Base-by-base conservation (phyloP, 2,329 filamentous ascomycete genomes). In the Colletotrichum horii region DNA sequence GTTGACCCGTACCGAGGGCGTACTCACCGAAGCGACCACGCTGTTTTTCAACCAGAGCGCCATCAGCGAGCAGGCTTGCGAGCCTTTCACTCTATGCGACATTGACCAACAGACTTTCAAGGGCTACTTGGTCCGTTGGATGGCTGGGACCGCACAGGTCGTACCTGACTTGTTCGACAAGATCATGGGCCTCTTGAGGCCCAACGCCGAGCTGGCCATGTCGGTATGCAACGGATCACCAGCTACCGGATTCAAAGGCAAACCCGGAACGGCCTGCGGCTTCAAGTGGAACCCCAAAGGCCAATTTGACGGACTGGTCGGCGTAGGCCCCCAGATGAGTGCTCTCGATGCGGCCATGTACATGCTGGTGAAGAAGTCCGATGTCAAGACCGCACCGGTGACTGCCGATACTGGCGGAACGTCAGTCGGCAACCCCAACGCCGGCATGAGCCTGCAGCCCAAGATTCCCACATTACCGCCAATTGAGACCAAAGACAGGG, bases 41-140 rank as follows among this genome's bases (percentile, higher is more conserved):
- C 88, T 90, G 75, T 95, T 95, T 85, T 88, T 90, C 79, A 84
- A 89, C 79, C 84, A 82, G 78, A 83, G 82, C 69, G 80, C 95
- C 81, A 89, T 94, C 82, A 90, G 88, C 79, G 94, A 96, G 84
- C 87, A 88, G 77, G 89, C 90, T 34, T 96, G 94, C 85, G 94
- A 96, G 85, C 84, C 83, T 9, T 83, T 83, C 73, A 84, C 85
- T 71, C 87, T 86, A 30, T 96, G 94, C 87, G 91, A 95, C 84
- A 88, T 88, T 77, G 94, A 96, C 82, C 93, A 95, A 85, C 89
- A 90, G 80, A 92, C 89, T 64, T 96, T 95, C 91, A 96, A 96
- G 85, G 94, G 93, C 14, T 95, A 95, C 82, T 87, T 95, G 30
- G 84, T 91, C 30, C 92, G 94, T 60, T 96, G 93, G 91, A 84